Base-by-base conservation (phyloP, 768 basidiomycete species). In the Pisolithus microcarpus region DNA sequence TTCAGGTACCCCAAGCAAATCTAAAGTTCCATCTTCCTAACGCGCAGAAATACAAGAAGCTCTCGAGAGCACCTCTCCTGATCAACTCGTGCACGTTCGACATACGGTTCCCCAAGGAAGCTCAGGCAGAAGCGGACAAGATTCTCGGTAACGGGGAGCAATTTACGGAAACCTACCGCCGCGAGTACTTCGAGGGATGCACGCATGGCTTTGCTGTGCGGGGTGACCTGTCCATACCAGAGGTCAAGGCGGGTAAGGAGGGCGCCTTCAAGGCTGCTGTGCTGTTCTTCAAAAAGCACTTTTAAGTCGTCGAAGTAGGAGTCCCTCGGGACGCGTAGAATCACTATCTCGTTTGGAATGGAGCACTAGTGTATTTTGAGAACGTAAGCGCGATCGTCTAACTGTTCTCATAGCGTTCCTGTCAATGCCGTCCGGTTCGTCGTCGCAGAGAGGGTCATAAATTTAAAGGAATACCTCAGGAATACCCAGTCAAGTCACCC, bases 61-160 rank as follows among this genome's bases (percentile, higher is more conserved):
- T 45, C 10, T 70, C 81, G 28, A 75, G 75, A 43, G 73, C 73
- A 1, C 82, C 85, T 19, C 71, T 87, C 24, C 73, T 88, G 37
- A 81, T 86, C 67, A 85, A 85, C 71, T 79, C 77, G 39, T 85
- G 84, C 66, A 71, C 75, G 24, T 38, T 61, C 26, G 82, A 85
- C 62, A 2, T 34, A 5, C 64, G 65, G 58, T 87, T 84, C 73
- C 77, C 80, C 6, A 43, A 37, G 1, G 75, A 76, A 38, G 46
- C 70, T 4, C 73, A 76, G 49, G 64, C 59, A 1, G 53, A 69
- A 46, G 79, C 80, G 2, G 80, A 82, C 48, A 59, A 68, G 45
- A 69, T 84, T 38, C 61, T 85, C 11, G 77, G 72, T 0, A 75
- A 67, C 5, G 67, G 67, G 16, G 70, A 70, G 0, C 72, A 74